These are phyloP conservation scores for Diplodia corticola DNA, from an alignment of 2,329 filamentous ascomycete genomes.

Conservation along the genomic window DNA sequence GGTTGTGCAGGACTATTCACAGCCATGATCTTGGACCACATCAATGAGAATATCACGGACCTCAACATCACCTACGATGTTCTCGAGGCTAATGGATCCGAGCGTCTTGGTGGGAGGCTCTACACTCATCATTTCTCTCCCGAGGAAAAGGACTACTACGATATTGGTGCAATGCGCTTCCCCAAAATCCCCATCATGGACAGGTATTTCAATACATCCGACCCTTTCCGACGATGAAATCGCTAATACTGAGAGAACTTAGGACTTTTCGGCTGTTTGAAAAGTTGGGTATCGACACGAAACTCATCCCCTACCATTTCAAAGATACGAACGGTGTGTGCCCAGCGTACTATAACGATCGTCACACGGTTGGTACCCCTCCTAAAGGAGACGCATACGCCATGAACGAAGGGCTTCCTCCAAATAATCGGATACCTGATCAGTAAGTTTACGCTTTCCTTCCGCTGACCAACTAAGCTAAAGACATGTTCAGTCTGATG, in stretches of 20 bases:
- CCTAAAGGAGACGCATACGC: background rate
- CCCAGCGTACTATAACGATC: background rate
- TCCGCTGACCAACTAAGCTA: no score
- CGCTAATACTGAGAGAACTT: background rate
- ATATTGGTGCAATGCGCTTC: conserved; percentile 46
- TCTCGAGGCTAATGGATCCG: conserved; percentile 34
- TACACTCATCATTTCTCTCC: conserved; percentile 39
- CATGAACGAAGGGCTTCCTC: background rate
- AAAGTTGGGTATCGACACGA: background rate
- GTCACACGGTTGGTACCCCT: background rate
- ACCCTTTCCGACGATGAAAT: background rate
- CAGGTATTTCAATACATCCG: background rate
- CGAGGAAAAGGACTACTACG: conserved; percentile 41
- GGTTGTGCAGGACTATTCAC: conserved; percentile 41
- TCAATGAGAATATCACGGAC: conserved; percentile 16
- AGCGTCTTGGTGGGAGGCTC: conserved; percentile 39
- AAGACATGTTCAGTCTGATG: background rate
- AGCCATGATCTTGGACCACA: conserved; percentile 36
- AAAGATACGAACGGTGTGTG: background rate
- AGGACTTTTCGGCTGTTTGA: background rate
- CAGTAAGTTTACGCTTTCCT: background rate
- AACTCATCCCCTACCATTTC: background rate
- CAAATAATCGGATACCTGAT: background rate
- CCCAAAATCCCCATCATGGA: conserved; percentile 38
- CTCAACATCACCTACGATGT: conserved; percentile 40